phyloP scores from a whole-genome alignment of 805 yeast species.

The Yarrowia sp. region DNA sequence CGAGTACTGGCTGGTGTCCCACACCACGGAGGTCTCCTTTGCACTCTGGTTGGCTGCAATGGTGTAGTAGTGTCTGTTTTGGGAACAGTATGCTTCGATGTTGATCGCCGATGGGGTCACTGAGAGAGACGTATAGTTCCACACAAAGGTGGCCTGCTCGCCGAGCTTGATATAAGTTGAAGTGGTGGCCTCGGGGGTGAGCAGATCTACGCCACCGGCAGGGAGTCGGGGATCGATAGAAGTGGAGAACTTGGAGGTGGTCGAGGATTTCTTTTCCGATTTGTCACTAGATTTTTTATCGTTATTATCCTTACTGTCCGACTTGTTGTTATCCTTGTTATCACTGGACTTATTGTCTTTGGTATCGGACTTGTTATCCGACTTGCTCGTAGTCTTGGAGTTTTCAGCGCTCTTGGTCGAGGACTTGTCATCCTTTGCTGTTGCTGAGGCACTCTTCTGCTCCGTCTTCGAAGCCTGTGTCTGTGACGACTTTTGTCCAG shows the following conservation, averaged over 20 bases:
- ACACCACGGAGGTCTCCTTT: slow-evolving; percentile 35
- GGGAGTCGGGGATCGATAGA: slow-evolving; percentile 39
- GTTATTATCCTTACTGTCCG: not conserved
- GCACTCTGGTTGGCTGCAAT: slow-evolving; percentile 38
- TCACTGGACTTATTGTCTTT: not conserved
- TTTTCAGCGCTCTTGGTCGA: not conserved
- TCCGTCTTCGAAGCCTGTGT: slow-evolving; percentile 13
- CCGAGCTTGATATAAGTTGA: slow-evolving; percentile 41
- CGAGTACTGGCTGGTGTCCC: slow-evolving; percentile 40
- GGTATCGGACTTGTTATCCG: not conserved
- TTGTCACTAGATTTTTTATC: not conserved
- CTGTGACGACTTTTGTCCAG: slow-evolving; percentile 12
- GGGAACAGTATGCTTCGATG: slow-evolving; percentile 40
- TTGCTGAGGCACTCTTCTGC: slow-evolving; percentile 2
- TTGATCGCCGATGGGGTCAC: slow-evolving; percentile 41
- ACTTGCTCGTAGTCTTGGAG: not conserved
- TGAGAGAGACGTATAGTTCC: slow-evolving; percentile 40
- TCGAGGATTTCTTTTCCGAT: slow-evolving; percentile 14
- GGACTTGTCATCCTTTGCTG: slow-evolving; percentile 5
- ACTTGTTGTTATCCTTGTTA: not conserved
- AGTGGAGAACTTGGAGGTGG: slow-evolving; percentile 30
- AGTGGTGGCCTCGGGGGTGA: slow-evolving; percentile 38
- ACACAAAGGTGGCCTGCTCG: slow-evolving; percentile 40
- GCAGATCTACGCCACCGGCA: slow-evolving; percentile 39
- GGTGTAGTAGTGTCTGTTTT: slow-evolving; percentile 40